Evolutionary conservation across 352 stramenopile species (phyloP).

Genomic region (Globisporangium yorkense): DNA sequence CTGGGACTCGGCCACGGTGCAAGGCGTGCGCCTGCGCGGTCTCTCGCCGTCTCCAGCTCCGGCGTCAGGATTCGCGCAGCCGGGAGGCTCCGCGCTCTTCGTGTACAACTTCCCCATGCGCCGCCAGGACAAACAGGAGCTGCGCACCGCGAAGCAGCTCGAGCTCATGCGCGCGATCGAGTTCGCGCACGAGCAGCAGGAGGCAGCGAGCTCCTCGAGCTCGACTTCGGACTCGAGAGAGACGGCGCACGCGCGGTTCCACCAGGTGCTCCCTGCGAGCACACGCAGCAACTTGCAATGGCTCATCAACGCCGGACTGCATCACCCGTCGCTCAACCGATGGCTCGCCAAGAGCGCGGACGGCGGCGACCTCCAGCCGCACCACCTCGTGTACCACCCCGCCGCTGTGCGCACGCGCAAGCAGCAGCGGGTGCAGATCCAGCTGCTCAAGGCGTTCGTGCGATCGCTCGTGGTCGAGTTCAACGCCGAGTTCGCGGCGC

Average conservation of each 20-base stretch:
- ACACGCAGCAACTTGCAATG: slow-evolving; percentile 39
- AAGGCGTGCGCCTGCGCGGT: slow-evolving; percentile 52
- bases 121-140: slow-evolving; percentile 38
- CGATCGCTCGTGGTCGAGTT: slow-evolving; percentile 67
- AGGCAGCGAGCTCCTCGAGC: slow-evolving; percentile 18
- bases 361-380: slow-evolving; percentile 24
- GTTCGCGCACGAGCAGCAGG: slow-evolving; percentile 53
- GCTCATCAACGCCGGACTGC: slow-evolving; percentile 41
- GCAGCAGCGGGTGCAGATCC: slow-evolving; percentile 86
- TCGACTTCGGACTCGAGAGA: slow-evolving; percentile 1
- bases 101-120: slow-evolving; percentile 86
- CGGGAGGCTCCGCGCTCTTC: slow-evolving; percentile 16
- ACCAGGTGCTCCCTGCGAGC: slow-evolving; percentile 35
- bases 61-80: neutral
- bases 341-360: slow-evolving; percentile 18
- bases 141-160: slow-evolving; percentile 42
- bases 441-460: slow-evolving; percentile 68
- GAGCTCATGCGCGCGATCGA: slow-evolving; percentile 61
- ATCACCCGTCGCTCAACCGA: slow-evolving; percentile 36
- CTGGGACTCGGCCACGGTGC: slow-evolving; percentile 80
- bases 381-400: slow-evolving; percentile 86
- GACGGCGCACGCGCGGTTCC: slow-evolving; percentile 29
- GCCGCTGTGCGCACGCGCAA: slow-evolving; percentile 65
- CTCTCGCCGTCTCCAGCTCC: slow-evolving; percentile 25
- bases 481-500: slow-evolving; percentile 82